Evolutionary conservation across 306 rosid species (phyloP), one percentile per base, ranked within the genome.

Genomic region (Purshia tridentata): DNA sequence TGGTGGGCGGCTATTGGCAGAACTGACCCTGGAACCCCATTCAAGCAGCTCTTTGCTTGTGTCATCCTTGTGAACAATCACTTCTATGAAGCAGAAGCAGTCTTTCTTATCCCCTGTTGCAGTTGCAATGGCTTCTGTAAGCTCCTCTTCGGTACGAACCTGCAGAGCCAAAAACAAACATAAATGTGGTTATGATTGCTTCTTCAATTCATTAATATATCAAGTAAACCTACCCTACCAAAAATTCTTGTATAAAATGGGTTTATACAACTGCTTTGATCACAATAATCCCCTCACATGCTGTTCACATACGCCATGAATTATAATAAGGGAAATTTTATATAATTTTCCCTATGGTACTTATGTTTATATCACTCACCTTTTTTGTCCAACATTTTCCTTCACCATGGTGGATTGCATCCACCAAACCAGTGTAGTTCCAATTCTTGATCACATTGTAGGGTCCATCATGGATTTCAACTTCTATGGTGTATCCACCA

Each of bases 371-470:
- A 22, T 22, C 10, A 60, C 19, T 35, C 7, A 85, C 83, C 79
- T 85, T 82, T 41, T 62, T 14, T 22, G 86, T 80, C 85, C 85
- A 82, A 37, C 85, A 82, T 5, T 80, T 72, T 63, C 87, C 87
- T 72, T 86, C 85, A 6, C 77, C 85, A 58, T 86, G 82, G 74
- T 80, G 87, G 70, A 85, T 77, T 50, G 86, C 86, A 62, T 82
- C 89, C 55, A 82, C 65, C 3, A 82, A 66, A 12, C 71, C 85
- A 0, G 84, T 82, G 77, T 85, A 82, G 72, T 85, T 85, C 87
- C 87, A 82, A 76, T 86, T 86, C 78, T 85, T 85, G 75, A 86
- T 83, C 63, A 86, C 85, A 59, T 86, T 82, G 64, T 86, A 78
- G 2, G 89, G 87, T 1, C 85, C 89, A 6, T 80, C 87, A 49